Evolutionary conservation across 1,284 basidiomycete genomes (phyloP), one percentile per base, ranked within the genome.

Genomic region (Hymenochaete sp.): DNA sequence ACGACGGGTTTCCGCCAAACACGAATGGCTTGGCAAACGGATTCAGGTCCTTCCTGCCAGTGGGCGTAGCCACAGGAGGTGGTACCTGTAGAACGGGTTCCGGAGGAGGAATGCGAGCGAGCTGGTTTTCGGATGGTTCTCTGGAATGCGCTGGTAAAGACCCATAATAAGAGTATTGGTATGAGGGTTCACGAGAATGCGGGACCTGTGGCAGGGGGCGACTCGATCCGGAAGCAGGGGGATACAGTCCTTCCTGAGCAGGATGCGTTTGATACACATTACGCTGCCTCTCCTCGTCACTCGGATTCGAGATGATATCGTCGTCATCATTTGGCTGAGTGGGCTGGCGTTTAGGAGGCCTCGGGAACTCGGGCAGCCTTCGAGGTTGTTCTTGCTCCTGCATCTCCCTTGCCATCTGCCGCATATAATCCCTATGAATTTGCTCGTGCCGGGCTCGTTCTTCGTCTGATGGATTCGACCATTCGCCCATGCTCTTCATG

Each of bases 391-490:
- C 68, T 9, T 67, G 59, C 8, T 16, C 13, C 14, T 16, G 8
- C 45, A 72, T 67, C 26, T 62, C 63, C 26, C 67, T 63, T 46
- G 65, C 63, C 13, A 57, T 55, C 38, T 70, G 71, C 10, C 74
- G 72, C 48, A 73, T 65, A 48, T 73, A 60, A 40, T 80, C 76
- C 32, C 79, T 75, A 33, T 81, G 73, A 22, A 74, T 62, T 32
- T 83, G 75, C 26, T 73, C 64, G 52, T 79, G 77, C 22, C 84
- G 74, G 2, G 80, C 85, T 27, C 79, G 71, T 58, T 89, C 85
- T 61, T 89, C 85, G 55, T 89, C 85, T 10, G 85, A 89, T 14
- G 85, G 85, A 56, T 89, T 89, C n/a, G 85, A 89, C 74, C 75
- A 89, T 65, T 89, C 85, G 24, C 83, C 85, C 42, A 86, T 80